Conservation (phyloP, 208 protist genomes). For the Acanthamoeba sp. region DNA sequence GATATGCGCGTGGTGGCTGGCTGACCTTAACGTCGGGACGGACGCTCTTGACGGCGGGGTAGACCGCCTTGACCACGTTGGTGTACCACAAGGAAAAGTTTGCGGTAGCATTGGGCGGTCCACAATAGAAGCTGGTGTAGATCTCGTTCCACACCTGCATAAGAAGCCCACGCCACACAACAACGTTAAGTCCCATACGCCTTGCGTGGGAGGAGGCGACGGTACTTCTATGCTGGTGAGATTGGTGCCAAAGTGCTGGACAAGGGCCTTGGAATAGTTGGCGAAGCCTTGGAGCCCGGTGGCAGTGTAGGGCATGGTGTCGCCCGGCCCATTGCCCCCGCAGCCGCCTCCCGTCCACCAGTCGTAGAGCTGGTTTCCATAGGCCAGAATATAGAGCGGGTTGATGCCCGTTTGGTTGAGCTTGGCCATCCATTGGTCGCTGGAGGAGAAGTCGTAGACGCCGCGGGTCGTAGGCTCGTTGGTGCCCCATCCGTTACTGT, state of each 20-base stretch:
- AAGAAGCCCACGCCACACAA: too few species aligned
- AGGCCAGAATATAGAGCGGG: not conserved
- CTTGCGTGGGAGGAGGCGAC: too few species aligned
- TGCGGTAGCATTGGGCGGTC: not conserved
- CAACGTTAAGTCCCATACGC: too few species aligned
- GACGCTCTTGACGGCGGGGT: not conserved
- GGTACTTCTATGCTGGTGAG: not conserved
- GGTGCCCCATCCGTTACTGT: not conserved
- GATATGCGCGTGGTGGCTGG: too few species aligned
- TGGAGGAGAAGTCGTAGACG: not conserved
- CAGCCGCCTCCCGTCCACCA: not conserved
- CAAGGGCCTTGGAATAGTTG: not conserved
- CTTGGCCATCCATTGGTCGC: not conserved
- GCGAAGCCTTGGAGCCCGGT: not conserved
- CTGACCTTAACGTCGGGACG: not conserved
- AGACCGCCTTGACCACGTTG: not conserved
- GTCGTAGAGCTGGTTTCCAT: not conserved
- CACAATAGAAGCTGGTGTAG: not conserved
- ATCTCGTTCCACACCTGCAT: not conserved
- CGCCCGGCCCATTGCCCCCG: not conserved
- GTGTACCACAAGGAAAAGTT: not conserved
- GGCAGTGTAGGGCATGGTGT: not conserved
- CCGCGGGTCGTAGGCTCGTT: not conserved
- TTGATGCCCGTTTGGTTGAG: not conserved
- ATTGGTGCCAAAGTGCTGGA: not conserved